phyloP scores from a whole-genome alignment of 192 early-diverging fungal genomes.

The Gamsiella multidivaricata region DNA sequence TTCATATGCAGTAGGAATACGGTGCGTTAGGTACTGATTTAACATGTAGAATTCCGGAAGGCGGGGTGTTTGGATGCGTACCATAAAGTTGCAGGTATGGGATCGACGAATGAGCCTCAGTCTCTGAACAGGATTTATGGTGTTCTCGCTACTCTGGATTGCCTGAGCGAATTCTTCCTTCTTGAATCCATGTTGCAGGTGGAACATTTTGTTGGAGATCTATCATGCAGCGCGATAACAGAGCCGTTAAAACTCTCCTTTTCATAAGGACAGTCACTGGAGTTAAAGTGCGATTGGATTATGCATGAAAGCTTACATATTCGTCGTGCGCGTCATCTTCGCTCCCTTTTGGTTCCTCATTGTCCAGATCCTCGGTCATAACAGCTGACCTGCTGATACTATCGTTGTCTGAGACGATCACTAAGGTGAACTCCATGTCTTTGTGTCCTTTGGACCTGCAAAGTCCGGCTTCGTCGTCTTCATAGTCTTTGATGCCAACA shows the following conservation, averaged over 20 bases:
- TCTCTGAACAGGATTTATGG: conserved; percentile 11
- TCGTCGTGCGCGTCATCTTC: conserved; percentile 15
- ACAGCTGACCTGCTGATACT: conserved; percentile 18
- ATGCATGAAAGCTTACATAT: too few species aligned
- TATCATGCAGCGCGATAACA: background rate
- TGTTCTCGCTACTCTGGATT: background rate
- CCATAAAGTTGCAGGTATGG: conserved; percentile 32
- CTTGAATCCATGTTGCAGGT: conserved; percentile 18
- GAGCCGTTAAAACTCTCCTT: too few species aligned
- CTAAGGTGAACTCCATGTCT: background rate
- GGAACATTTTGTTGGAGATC: conserved; percentile 16
- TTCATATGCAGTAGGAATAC: too few species aligned
- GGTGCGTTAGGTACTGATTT: too few species aligned
- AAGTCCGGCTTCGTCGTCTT: background rate
- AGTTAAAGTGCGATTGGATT: too few species aligned
- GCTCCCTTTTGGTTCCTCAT: conserved; percentile 9
- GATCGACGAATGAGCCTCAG: conserved; percentile 23
- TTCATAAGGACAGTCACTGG: too few species aligned
- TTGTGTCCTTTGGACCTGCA: background rate
- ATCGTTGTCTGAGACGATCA: conserved; percentile 20
- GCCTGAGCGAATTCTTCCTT: background rate
- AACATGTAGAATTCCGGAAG: too few species aligned
- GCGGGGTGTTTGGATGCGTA: too few species aligned
- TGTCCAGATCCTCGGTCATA: conserved; percentile 11
- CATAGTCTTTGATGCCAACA: background rate